Evolutionary conservation across 129 eudicot species (phyloP).

Genomic region (Pseudognaphalium luteoalbum): DNA sequence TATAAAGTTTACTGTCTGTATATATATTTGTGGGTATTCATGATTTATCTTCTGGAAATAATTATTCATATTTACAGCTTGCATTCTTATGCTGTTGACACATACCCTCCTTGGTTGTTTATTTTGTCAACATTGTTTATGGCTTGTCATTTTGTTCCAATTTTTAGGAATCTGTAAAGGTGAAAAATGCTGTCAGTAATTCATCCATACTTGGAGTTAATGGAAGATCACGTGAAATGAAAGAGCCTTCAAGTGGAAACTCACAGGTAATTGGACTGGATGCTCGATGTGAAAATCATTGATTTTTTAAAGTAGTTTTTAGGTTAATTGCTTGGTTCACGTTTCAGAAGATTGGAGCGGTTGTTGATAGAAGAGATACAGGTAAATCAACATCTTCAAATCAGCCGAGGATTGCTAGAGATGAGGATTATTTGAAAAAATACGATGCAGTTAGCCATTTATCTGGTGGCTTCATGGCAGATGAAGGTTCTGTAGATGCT

Average conservation of each 20-base stretch:
- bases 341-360: slow-evolving; percentile 42
- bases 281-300: no score
- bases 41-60: background rate
- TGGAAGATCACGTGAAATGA: slow-evolving; percentile 32
- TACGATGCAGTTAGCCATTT: slow-evolving; percentile 48
- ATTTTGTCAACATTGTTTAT: background rate
- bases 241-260: slow-evolving; percentile 19
- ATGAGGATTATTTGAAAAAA: slow-evolving; percentile 48
- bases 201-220: slow-evolving; percentile 36
- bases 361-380: slow-evolving; percentile 30
- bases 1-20: background rate
- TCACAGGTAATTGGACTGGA: slow-evolving; percentile 24
- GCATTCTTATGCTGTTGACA: background rate
- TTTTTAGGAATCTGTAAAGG: slow-evolving; percentile 27
- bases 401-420: slow-evolving; percentile 27
- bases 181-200: slow-evolving; percentile 32
- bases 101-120: background rate
- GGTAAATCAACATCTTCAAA: slow-evolving; percentile 28
- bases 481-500: slow-evolving; percentile 73
- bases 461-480: slow-evolving; percentile 45
- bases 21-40: slow-evolving; percentile 8
- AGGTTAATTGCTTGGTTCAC: background rate
- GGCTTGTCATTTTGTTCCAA: background rate
- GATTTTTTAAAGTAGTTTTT: background rate
- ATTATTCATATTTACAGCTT: background rate